Base-by-base conservation (phyloP, 176 grass and related monocot genomes). In the Miscanthus lutarioriparius region DNA sequence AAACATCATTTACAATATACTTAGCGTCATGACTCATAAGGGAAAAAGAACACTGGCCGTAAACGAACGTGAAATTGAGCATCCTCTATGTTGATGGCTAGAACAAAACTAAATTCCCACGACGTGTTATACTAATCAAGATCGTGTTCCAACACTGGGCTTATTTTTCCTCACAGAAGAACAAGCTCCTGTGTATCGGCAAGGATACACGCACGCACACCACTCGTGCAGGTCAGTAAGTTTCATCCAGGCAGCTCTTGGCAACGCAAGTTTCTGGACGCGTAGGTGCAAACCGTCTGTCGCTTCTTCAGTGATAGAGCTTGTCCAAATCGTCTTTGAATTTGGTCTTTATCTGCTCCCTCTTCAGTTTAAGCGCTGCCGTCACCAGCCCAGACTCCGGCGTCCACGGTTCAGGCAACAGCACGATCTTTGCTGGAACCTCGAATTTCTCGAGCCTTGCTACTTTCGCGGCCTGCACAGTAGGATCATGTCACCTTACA, bases 341-440 rank as follows among this genome's bases (percentile, higher is more conserved):
- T 86, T 90, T 94, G 68, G 62, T 67, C 85, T 94, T 94, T 67
- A 94, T 19, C n/a, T 82, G 78, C 59, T 97, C 94, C 81, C 91
- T 92, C 82, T 97, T 97, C 41, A 94, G 76, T 75, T 97, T 94
- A 36, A 97, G 83, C 2, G 89, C 94, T 3, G 89, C 94, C 1
- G 94, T 94, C 62, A 97, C 91, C 19, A 97, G 80, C 40, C 94
- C 94, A 26, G 94, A 82, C 58, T 97, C 94, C 7, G 89, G 94
- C 5, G 94, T 97, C 94, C 94, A 97, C 33, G 82, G 85, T 78
- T 97, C 94, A 44, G 85, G 83, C 72, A 97, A 69, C 69, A 97
- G 66, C 62, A 83, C 13, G 20, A 94, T 84, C 81, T 88, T 97
- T 5, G 82, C 87, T 61, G 89, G 91, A 65, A 94, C 30, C 74